A percentile compares a stretch with the other conserved stretches of the same genome.
Conservation (phyloP, 495 filamentous ascomycete species). For the Hypoxylon lienhwacheense region DNA sequence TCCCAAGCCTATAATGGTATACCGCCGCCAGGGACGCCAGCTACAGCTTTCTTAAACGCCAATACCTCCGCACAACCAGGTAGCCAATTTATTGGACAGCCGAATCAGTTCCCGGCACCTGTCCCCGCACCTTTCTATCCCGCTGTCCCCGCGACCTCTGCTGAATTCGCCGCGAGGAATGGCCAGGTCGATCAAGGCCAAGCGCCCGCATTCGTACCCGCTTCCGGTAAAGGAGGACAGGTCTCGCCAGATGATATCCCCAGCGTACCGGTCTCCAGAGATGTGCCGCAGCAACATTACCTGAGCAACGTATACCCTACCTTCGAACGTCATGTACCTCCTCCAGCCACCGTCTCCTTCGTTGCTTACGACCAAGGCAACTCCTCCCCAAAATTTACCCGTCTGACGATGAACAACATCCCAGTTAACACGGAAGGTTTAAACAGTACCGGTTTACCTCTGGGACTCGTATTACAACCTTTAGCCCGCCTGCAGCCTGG, state of each 20-base stretch:
- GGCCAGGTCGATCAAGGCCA: constrained; percentile 41
- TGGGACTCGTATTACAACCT: constrained; percentile 89
- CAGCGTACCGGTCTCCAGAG: constrained; percentile 84
- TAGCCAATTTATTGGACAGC: constrained; percentile 39
- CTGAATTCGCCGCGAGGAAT: constrained; percentile 60
- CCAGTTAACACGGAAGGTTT: constrained; percentile 82
- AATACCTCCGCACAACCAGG: constrained; percentile 47
- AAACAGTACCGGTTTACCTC: constrained; percentile 72
- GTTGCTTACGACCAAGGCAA: constrained; percentile 95
- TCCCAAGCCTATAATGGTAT: constrained; percentile 68
- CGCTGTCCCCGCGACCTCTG: constrained; percentile 51
- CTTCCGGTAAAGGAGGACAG: constrained; percentile 68
- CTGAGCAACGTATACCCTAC: constrained; percentile 87
- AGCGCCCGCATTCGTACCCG: constrained; percentile 41
- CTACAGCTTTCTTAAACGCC: constrained; percentile 72
- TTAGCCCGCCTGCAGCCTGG: constrained; percentile 81
- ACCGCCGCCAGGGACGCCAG: constrained; percentile 59
- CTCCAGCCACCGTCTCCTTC: constrained; percentile 86
- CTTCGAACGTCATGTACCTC: constrained; percentile 86
- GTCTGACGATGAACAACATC: constrained; percentile 89
- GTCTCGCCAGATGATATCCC: constrained; percentile 94
- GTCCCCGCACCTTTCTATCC: constrained; percentile 62
- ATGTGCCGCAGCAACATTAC: constrained; percentile 79
- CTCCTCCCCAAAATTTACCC: constrained; percentile 90
- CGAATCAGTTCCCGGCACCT: constrained; percentile 59